These are phyloP conservation scores for Pseudogymnoascus sp. DNA, from an alignment of 2,329 filamentous ascomycete genomes.

Conservation along the genomic window DNA sequence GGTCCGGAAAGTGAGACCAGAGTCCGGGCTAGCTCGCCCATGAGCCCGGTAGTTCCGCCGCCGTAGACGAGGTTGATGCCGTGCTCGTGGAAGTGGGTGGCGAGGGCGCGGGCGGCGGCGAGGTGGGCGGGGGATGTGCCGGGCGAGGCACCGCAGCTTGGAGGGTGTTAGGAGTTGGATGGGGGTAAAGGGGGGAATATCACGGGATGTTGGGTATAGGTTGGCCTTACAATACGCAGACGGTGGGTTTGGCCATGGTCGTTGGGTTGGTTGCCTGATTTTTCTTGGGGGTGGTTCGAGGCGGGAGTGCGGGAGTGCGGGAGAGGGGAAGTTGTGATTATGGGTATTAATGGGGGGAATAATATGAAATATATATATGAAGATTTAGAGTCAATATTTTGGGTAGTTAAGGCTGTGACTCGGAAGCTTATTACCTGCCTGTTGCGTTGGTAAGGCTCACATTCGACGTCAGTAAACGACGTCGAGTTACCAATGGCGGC, in stretches of 20 bases:
- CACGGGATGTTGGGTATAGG: not conserved
- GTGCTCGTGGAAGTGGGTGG: slow-evolving; percentile 60
- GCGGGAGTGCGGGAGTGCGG: not conserved
- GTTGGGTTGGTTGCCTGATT: not conserved
- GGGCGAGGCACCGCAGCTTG: slow-evolving; percentile 62
- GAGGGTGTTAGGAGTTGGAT: not conserved
- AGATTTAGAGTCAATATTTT: not conserved
- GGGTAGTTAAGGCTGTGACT: not conserved
- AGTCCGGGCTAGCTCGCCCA: slow-evolving; percentile 82
- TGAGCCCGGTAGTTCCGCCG: slow-evolving; percentile 84
- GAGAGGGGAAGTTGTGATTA: not conserved
- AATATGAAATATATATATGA: not conserved
- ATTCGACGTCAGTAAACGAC: not conserved
- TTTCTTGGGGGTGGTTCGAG: not conserved
- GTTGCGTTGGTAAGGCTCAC: not conserved
- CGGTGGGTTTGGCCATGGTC: not conserved
- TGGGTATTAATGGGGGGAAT: not conserved
- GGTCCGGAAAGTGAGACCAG: slow-evolving; percentile 74
- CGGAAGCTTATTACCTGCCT: not conserved
- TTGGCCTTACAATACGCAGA: slow-evolving; percentile 2
- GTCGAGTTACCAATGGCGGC: not conserved
- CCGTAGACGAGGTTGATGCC: slow-evolving; percentile 53
- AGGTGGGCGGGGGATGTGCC: slow-evolving; percentile 66
- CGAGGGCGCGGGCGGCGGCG: slow-evolving; percentile 66
- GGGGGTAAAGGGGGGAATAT: not conserved